Evolutionary conservation across 352 stramenopile species (phyloP), one percentile per base, ranked within the genome.

Genomic region (Pythium aristosporum): DNA sequence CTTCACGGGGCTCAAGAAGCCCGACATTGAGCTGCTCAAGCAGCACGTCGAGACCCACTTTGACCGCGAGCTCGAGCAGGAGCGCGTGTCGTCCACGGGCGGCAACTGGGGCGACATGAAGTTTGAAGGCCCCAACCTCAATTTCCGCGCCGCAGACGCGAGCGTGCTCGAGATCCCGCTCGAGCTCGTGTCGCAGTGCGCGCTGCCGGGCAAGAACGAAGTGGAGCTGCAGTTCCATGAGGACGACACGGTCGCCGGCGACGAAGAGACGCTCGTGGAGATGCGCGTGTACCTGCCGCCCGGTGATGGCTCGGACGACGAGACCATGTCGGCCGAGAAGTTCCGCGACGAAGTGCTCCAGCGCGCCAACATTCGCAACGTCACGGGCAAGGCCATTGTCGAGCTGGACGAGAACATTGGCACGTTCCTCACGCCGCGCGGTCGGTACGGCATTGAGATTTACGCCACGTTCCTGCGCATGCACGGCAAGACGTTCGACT

Each of bases 181-280:
- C 0, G 76, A 92, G 52, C 78, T 89, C 57, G 86, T 95, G 43
- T 90, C 84, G 20, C 84, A 89, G 72, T 96, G 82, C 52, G 97
- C 98, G 8, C 70, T 99, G 57, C 97, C 97, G 0, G 96, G 93
- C 51, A 98, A 96, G 58, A 99, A 99, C 75, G 97, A 99, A 71
- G 97, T 99, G 50, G 96, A 99, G 76, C 76, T 99, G 54, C 98
- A 99, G 80, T 99, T 99, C 74, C 87, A 98, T 71, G 97, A 99
- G 76, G 96, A 96, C 59, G 97, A 99, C 73, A 98, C 94, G 18
- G 92, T 98, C n/a, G 95, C 98, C 48, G 91, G 92, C 11, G 96
- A 85, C 71, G 86, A 97, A 69, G 89, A 98, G 60, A 92, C 88
- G 55, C 77, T 98, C 16, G 96, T 99, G 11, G 92, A 98, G 51